Conservation (phyloP, 2,329 filamentous ascomycete species). For the Penicillium sp. region DNA sequence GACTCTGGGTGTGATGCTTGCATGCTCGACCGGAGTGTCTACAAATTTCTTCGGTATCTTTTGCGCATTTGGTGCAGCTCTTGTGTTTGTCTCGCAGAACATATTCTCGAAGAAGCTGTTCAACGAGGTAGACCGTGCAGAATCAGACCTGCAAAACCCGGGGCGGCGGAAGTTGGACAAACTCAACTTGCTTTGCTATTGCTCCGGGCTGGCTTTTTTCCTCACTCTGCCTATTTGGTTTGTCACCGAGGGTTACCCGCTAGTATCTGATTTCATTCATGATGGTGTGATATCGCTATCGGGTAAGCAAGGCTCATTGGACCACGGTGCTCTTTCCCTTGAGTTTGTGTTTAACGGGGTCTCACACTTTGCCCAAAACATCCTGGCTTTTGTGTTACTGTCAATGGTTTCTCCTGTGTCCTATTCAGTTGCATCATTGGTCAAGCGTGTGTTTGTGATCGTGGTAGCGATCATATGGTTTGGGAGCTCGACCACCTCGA, state of each 20-base stretch:
- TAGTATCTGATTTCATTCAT: slow-evolving; percentile 73
- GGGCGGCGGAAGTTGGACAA: slow-evolving; percentile 83
- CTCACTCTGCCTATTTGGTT: slow-evolving; percentile 91
- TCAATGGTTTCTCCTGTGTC: slow-evolving; percentile 95
- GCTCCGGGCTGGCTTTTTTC: slow-evolving; percentile 87
- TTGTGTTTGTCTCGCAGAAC: slow-evolving; percentile 97
- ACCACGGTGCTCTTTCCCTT: slow-evolving; percentile 61
- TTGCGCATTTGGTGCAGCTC: slow-evolving; percentile 82
- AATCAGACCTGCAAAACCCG: slow-evolving; percentile 65
- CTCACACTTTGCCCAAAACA: slow-evolving; percentile 95
- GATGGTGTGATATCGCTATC: slow-evolving; percentile 77
- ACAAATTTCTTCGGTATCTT: slow-evolving; percentile 88
- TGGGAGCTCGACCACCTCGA: slow-evolving; percentile 75
- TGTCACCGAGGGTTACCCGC: slow-evolving; percentile 77
- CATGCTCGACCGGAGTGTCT: slow-evolving; percentile 86
- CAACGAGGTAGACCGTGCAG: slow-evolving; percentile 84
- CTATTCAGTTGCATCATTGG: slow-evolving; percentile 91
- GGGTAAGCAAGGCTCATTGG: slow-evolving; percentile 70
- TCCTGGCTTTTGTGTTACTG: slow-evolving; percentile 86
- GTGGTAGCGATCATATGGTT: slow-evolving; percentile 96
- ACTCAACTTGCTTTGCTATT: slow-evolving; percentile 93
- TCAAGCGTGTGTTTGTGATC: slow-evolving; percentile 97
- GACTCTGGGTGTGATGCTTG: slow-evolving; percentile 91
- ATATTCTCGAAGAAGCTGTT: slow-evolving; percentile 98
- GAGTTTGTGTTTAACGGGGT: slow-evolving; percentile 97